These are phyloP conservation scores for Rhododendron ovatum DNA, from an alignment of 148 eudicot species.

Conservation along the genomic window DNA sequence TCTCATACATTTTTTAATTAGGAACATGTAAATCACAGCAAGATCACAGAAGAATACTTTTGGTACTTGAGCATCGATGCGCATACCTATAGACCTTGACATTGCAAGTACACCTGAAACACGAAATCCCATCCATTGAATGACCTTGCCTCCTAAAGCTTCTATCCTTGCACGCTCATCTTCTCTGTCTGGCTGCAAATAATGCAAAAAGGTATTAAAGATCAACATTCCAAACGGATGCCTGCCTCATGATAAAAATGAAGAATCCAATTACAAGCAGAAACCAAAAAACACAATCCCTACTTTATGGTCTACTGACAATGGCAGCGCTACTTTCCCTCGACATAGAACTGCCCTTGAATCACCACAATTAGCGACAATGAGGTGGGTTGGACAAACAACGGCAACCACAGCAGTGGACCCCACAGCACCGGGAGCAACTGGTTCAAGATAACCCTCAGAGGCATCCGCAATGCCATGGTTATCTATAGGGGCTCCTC, in stretches of 20 bases:
- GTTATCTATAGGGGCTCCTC: constrained; percentile 22
- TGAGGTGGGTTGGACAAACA: constrained; percentile 42
- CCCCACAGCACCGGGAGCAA: constrained; percentile 57
- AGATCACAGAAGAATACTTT: not conserved
- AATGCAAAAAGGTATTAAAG: not conserved
- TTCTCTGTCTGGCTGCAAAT: constrained; percentile 49
- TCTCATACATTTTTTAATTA: not conserved
- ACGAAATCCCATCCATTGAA: constrained; percentile 56
- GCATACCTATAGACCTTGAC: constrained; percentile 68
- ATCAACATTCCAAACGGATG: not conserved
- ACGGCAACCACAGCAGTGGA: constrained; percentile 59
- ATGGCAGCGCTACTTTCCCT: constrained; percentile 45
- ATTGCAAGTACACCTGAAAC: constrained; percentile 64
- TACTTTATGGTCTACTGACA: constrained; percentile 61
- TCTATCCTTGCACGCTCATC: constrained; percentile 60
- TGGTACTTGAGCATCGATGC: not conserved
- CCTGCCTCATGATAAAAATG: not conserved
- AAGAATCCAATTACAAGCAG: not conserved
- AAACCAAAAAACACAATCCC: constrained; percentile 4
- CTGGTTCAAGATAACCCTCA: constrained; percentile 26
- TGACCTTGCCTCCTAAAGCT: constrained; percentile 54
- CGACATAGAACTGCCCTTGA: constrained; percentile 64
- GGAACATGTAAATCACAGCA: not conserved
- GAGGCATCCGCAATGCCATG: constrained; percentile 10
- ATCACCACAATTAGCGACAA: constrained; percentile 56